A percentile compares a stretch with the other conserved stretches of the same genome.
phyloP scores from a whole-genome alignment of 1,284 basidiomycete genomes.

The Pterulicium gracile region DNA sequence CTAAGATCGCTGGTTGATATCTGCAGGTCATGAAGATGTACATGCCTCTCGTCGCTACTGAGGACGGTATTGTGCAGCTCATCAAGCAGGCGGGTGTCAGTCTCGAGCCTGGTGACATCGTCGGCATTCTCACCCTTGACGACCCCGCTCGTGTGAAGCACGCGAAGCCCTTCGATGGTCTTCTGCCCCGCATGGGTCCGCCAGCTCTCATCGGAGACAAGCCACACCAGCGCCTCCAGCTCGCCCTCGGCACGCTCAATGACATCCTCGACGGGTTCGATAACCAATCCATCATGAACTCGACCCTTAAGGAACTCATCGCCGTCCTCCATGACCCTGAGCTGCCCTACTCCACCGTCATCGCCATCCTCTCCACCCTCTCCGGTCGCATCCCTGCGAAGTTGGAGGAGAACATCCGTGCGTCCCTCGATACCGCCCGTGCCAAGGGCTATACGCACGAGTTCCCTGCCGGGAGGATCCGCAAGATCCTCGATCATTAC shows the following conservation, averaged over 20 bases:
- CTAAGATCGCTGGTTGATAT: constrained; percentile 12
- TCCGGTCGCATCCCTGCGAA: constrained; percentile 91
- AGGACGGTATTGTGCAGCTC: constrained; percentile 93
- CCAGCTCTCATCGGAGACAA: constrained; percentile 87
- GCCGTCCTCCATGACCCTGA: constrained; percentile 73
- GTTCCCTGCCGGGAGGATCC: constrained; percentile 80
- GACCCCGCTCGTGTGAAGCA: constrained; percentile 97
- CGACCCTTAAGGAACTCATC: constrained; percentile 77
- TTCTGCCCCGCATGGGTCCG: constrained; percentile 78
- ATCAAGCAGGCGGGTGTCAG: constrained; percentile 98
- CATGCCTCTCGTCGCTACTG: constrained; percentile 93
- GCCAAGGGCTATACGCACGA: constrained; percentile 60
- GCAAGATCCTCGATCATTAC: constrained; percentile 80
- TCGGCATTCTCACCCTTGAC: constrained; percentile 95
- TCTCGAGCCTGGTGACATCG: constrained; percentile 94
- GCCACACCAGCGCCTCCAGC: constrained; percentile 80
- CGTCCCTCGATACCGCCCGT: constrained; percentile 69
- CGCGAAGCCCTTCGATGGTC: constrained; percentile 95
- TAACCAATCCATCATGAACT: constrained; percentile 80
- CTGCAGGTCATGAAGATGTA: constrained; percentile 98
- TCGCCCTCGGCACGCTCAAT: constrained; percentile 72
- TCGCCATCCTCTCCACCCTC: constrained; percentile 79
- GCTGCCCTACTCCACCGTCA: constrained; percentile 84
- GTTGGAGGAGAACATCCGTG: constrained; percentile 81
- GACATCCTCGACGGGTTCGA: constrained; percentile 95